Evolutionary conservation across 139 green algal species (phyloP), one percentile per base, ranked within the genome.

Genomic region (Chlorella sp.): DNA sequence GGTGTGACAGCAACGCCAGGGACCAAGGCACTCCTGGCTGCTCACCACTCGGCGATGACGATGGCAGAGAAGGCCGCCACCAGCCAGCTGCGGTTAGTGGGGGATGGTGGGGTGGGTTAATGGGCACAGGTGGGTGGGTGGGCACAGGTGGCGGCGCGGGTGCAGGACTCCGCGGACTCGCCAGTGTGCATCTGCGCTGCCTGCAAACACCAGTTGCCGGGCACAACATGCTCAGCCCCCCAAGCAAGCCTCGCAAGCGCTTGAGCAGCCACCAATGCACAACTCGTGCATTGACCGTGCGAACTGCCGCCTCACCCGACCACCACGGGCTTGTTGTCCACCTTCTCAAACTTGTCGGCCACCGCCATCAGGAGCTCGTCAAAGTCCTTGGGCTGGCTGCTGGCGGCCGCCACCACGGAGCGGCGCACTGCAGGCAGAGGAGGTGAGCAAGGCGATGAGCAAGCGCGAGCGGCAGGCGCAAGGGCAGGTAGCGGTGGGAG

Each of bases 51-150:
- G 7, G 90, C 84, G 34, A 88, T 84, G 46, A 92, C 85, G 68
- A 94, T 87, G 3, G 90, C 90, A 6, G 73, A 22, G 0, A 94
- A 46, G 8, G 87, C 93, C 20, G 76, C 93, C 40, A 87, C 86
- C 26, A 70, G 34, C 56, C 65, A 87, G 80, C 85, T 82, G 85
- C 80, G 41, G 36, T 6, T 24, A 13, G 34, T 38, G 41, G 38
- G 58, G 30, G 40, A 11, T 13, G 46, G 68, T 16, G 56, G 22
- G 28, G 28, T 13, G 32, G 64, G 30, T 38, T 38, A 32, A 3
- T 36, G 32, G 13, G 64, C 64, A 65, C 20, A 28, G 64, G 64
- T 3, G 32, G 30, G 64, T 60, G 22, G 51, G 51, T 16, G 24
- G 2, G 14, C 32, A 70, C 13, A 22, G 56, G 16, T 19, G 56